Base-by-base conservation (phyloP, 2,329 filamentous ascomycete species). In the Colletotrichum higginsianum region DNA sequence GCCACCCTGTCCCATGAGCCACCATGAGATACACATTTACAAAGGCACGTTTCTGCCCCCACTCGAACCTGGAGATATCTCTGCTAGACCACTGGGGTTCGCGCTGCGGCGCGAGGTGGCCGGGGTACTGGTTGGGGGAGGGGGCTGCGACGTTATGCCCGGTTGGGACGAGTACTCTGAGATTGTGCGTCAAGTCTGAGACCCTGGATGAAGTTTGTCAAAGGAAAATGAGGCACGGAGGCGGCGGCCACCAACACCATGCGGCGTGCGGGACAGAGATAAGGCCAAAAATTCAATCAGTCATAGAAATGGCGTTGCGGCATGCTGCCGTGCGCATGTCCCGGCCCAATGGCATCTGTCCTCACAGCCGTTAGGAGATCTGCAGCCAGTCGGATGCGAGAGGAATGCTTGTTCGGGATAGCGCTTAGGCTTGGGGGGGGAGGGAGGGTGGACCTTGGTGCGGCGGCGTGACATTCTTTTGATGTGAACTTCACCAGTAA, bases 281-380 rank as follows among this genome's bases (percentile, higher is more conserved):
- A 73, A 73, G 72, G 62, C 68, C 55, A 46, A 72, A 72, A 57
- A 67, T 69, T 73, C 55, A 61, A 73, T 69, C 68, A 68, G 64
- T 73, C 72, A 73, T 73, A 72, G 64, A 73, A 73, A 65, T 61
- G 56, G 44, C 50, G 67, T 46, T 61, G 30, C 15, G 11, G 21
- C 44, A 23, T 40, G 40, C 44, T 38, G 63, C 58, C n/a, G 46
- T 60, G n/a, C 40, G 58, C 47, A 47, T 15, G 11, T 55, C 46
- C 26, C 26, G 62, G 15, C 26, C 63, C 63, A 58, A 55, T 66
- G 44, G 35, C 23, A 42, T 53, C 23, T 13, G 30, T 12, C 23
- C 64, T 42, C 47, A 35, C 61, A 11, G 8, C 40, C 58, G 60
- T 56, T 49, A 16, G 35, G 49, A 13, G 61, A 64, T 66, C 70